phyloP scores from a whole-genome alignment of 306 rosid genomes.

The Malus domestica region ASM211411v1 NC_041803.1:40224501-40225000 shows the following conservation, averaged over 20 bases:
- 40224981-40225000: background rate
- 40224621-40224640: constrained; percentile 35
- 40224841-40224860: constrained; percentile 77
- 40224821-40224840: constrained; percentile 90
- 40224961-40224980: background rate
- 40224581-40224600: constrained; percentile 27
- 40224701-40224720: background rate
- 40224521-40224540: background rate
- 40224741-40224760: background rate
- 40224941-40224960: background rate
- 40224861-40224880: constrained; percentile 65
- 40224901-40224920: constrained; percentile 86
- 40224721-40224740: background rate
- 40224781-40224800: constrained; percentile 83
- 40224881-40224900: constrained; percentile 24
- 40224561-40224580: constrained; percentile 51
- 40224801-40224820: constrained; percentile 53
- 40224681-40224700: constrained; percentile 11
- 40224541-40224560: constrained; percentile 58
- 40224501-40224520: background rate
- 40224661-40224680: constrained; percentile 53
- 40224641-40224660: constrained; percentile 39
- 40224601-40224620: constrained; percentile 46
- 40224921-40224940: constrained; percentile 56
- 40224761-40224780: background rate